Evolutionary conservation across 2,329 filamentous ascomycete genomes (phyloP), one percentile per base, ranked within the genome.

Genomic region (Neodidymelliopsis sp.): DNA sequence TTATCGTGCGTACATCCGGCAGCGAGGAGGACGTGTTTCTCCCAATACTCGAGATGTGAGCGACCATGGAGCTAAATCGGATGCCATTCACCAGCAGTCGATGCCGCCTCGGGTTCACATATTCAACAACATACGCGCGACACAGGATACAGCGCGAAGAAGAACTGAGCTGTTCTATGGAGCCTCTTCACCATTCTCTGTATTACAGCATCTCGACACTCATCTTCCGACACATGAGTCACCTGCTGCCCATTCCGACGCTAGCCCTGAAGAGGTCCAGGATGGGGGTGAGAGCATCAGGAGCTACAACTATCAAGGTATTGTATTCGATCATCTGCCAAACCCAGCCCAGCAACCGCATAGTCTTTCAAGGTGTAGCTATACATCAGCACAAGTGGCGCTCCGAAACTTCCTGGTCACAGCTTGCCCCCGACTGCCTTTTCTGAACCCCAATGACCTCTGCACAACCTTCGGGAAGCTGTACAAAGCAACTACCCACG

Each of bases 121-220:
- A 7, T 52, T 52, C 27, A 52, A 52, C 18, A 52, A 52, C 25
- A 46, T 52, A 4, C 42, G 49, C 12, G 49, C 49, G 5, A 46
- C 49, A 13, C 49, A 52, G 15, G 28, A 47, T 6, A 46, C 42
- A 10, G 13, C 42, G 8, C 35, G 40, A 18, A 41, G 47, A 8
- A 29, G 23, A 10, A 52, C 42, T 12, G 49, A 52, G 10, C 13
- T 52, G 4, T 52, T 42, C 31, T 52, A 52, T 16, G 49, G 49
- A 20, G 49, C 49, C 1, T 52, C 49, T 15, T 52, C 49, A 5
- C 41, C 38, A 11, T 52, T 52, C 16, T 46, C 49, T 29, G 41
- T 42, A 4, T 16, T 52, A 13, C 49, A 46, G 16, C 49, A 52
- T 25, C 41, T 52, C 4, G 42, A 52, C 34, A 42, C 38, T 20